Evolutionary conservation across 768 basidiomycete species (phyloP).

Genomic region (Austroboletus eburneus): DNA sequence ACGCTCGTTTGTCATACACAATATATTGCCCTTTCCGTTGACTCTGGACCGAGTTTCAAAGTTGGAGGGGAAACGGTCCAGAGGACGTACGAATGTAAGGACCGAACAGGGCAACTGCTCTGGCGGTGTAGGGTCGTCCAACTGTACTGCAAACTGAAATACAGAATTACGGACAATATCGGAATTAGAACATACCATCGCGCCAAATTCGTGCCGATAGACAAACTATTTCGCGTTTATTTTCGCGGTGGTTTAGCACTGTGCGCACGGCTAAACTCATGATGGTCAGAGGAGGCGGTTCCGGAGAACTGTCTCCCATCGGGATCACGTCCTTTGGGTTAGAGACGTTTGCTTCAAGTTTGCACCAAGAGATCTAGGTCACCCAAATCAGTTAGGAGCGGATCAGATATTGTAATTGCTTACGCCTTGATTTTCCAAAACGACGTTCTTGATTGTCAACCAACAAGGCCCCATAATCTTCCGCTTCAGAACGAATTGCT

Average conservation of each 20-base stretch:
- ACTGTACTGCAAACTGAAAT: constrained; percentile 50
- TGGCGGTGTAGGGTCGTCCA: constrained; percentile 91
- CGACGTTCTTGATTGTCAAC: constrained; percentile 78
- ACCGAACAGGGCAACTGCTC: constrained; percentile 79
- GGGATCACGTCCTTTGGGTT: constrained; percentile 90
- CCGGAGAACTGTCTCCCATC: constrained; percentile 69
- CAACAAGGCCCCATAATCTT: constrained; percentile 99
- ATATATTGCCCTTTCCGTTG: constrained; percentile 65
- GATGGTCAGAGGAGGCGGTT: constrained; percentile 83
- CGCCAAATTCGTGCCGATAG: constrained; percentile 82
- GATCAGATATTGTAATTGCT: constrained; percentile 20
- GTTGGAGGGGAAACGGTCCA: constrained; percentile 79
- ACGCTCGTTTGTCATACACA: constrained; percentile 75
- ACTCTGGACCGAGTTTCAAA: constrained; percentile 70
- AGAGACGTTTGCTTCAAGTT: constrained; percentile 78
- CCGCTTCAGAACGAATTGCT: constrained; percentile 87
- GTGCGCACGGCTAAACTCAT: constrained; percentile 87
- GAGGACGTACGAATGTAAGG: constrained; percentile 85
- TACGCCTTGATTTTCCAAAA: constrained; percentile 77
- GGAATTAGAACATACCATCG: constrained; percentile 41
- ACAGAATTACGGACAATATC: not conserved
- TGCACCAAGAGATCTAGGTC: constrained; percentile 91
- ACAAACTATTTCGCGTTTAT: constrained; percentile 92
- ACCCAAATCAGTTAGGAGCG: not conserved
- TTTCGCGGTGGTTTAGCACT: constrained; percentile 90